Evolutionary conservation across 352 stramenopile genomes (phyloP).

Genomic region (Globisporangium perplexum): DNA sequence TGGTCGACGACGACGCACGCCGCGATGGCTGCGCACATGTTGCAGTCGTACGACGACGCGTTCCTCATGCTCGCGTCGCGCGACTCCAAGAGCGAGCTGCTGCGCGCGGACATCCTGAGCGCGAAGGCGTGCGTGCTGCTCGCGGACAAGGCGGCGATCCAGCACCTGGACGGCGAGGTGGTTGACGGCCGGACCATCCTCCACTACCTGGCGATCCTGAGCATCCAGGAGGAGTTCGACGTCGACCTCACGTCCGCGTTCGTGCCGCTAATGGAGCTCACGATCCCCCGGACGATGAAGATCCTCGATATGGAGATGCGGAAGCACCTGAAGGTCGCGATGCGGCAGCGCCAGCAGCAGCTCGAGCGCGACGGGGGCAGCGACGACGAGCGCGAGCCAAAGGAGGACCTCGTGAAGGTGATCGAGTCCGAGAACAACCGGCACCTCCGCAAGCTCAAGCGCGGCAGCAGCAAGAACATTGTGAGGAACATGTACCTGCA

Average conservation of each 20-base stretch:
- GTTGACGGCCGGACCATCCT: slow-evolving; percentile 60
- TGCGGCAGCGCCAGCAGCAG: slow-evolving; percentile 5
- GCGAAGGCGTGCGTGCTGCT: slow-evolving; percentile 54
- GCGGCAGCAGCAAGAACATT: slow-evolving; percentile 15
- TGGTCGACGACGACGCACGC: slow-evolving; percentile 38
- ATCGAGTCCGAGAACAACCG: slow-evolving; percentile 5
- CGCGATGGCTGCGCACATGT: slow-evolving; percentile 13
- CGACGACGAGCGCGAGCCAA: slow-evolving; percentile 3
- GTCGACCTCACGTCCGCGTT: slow-evolving; percentile 36
- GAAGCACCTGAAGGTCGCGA: slow-evolving; percentile 27
- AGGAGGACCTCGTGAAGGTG: slow-evolving; percentile 3
- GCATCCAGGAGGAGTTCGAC: slow-evolving; percentile 49
- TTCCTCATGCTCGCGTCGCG: slow-evolving; percentile 49
- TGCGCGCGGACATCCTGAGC: slow-evolving; percentile 51
- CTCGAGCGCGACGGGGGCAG: slow-evolving; percentile 4
- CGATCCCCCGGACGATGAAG: slow-evolving; percentile 58
- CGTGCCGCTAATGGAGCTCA: slow-evolving; percentile 56
- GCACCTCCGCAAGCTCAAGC: slow-evolving; percentile 4
- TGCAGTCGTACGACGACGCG: slow-evolving; percentile 42
- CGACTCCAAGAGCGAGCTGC: slow-evolving; percentile 48
- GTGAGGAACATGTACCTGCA: slow-evolving; percentile 12
- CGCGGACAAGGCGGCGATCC: slow-evolving; percentile 46
- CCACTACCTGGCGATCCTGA: slow-evolving; percentile 56
- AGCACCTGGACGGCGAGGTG: slow-evolving; percentile 49
- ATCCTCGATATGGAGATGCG: slow-evolving; percentile 60